Evolutionary conservation across 2,329 filamentous ascomycete species (phyloP).

Genomic region (Lecanicillium sp.): DNA sequence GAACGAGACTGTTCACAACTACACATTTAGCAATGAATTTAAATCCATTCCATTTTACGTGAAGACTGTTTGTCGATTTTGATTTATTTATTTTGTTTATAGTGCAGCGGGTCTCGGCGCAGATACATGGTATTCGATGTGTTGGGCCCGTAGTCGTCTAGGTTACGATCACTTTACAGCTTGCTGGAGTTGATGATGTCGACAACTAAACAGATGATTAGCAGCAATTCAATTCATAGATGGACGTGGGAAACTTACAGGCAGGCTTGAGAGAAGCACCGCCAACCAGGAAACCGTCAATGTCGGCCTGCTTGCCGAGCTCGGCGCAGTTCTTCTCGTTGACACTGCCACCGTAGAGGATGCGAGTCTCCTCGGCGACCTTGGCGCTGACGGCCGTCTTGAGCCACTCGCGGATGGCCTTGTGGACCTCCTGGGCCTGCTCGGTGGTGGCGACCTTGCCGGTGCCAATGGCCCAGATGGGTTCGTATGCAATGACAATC

Average conservation of each 20-base stretch:
- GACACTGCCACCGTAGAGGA: conserved; percentile 95
- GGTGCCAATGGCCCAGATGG: conserved; percentile 93
- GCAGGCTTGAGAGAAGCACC: conserved; percentile 96
- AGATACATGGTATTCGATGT: conserved; percentile 16
- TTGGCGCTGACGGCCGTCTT: conserved; percentile 66
- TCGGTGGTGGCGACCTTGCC: conserved; percentile 85
- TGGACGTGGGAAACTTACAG: conserved; percentile 51
- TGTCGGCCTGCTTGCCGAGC: conserved; percentile 84
- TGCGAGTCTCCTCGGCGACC: conserved; percentile 79
- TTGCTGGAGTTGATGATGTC: conserved; percentile 52
- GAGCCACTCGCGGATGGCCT: conserved; percentile 86
- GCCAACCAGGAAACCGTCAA: conserved; percentile 96
- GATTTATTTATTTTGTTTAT: conserved; percentile 5
- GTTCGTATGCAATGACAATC: conserved; percentile 96
- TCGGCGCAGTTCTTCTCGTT: conserved; percentile 98
- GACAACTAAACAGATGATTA: conserved; percentile 37
- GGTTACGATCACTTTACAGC: conserved; percentile 32
- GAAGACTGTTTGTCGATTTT: background rate
- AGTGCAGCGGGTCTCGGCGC: background rate
- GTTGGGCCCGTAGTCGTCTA: background rate
- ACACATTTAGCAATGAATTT: conserved; percentile 12
- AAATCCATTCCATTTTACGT: background rate
- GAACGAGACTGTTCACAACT: conserved; percentile 7
- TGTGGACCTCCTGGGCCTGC: conserved; percentile 92
- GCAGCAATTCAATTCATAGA: conserved; percentile 2